Evolutionary conservation across 2,329 filamentous ascomycete genomes (phyloP), one percentile per base, ranked within the genome.

Genomic region (Tothia fuscella): DNA sequence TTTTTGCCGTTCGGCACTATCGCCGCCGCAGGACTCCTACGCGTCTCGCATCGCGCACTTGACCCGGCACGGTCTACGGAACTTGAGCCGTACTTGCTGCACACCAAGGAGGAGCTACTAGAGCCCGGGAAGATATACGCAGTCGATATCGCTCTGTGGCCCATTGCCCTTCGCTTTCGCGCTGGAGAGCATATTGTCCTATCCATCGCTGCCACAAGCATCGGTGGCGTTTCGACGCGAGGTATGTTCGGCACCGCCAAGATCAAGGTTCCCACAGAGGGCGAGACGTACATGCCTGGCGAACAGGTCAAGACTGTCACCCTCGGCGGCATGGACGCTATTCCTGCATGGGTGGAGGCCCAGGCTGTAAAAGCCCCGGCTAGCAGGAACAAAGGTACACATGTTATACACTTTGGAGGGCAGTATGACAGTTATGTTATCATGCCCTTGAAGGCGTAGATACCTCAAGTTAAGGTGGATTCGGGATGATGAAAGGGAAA

Each of bases 381-480:
- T 16, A 38, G n/a, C 6, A 10, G 21, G 12, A 30, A 41, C 17
- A 19, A 30, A 4, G 41, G 40, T n/a, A 26, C 12, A 38, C 20
- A 3, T 5, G 13, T 5, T 10, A 42, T 41, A 10, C 40, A 41
- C 38, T 28, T 29, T 38, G 40, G 40, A n/a, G 40, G 40, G 5
- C 22, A 42, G 17, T 41, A 42, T 9, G 20, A 26, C 20, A 42
- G 20, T 20, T 25, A 26, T 3, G 12, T 41, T 3, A n/a, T 41
- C 19, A 9, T 30, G 14, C 34, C 22, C 17, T 12, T 30, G 32
- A 43, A 20, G 21, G 2, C 7, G 13, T 37, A 25, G 34, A n/a
- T n/a, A n/a, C n/a, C n/a, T n/a, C n/a, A n/a, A n/a, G n/a, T n/a
- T n/a, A n/a, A n/a, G n/a, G n/a, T n/a, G n/a, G n/a, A n/a, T n/a